These are phyloP conservation scores for Pulveroboletus sp. DNA, from an alignment of 768 basidiomycete species.

Conservation along the genomic window DNA sequence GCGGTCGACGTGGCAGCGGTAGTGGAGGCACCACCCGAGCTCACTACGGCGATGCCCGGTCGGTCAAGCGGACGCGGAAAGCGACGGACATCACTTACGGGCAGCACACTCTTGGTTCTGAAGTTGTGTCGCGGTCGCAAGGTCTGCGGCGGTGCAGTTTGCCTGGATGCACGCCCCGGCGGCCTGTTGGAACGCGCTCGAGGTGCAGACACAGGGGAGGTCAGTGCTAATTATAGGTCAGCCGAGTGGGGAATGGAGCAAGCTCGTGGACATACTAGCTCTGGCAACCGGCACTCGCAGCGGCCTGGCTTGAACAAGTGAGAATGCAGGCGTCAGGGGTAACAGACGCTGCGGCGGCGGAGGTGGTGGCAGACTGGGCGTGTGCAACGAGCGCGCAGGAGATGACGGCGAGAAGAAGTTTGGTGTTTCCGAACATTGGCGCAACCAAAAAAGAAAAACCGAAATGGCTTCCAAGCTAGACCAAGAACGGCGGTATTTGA, in stretches of 20 bases:
- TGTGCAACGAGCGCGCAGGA: constrained; percentile 16
- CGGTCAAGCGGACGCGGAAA: not conserved
- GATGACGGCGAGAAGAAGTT: constrained; percentile 15
- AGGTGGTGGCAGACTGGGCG: constrained; percentile 14
- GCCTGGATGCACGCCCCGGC: constrained; percentile 31
- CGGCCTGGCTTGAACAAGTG: constrained; percentile 2
- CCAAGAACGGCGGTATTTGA: constrained; percentile 10
- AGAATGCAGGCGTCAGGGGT: constrained; percentile 8
- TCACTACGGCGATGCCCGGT: not conserved
- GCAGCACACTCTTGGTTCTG: constrained; percentile 32
- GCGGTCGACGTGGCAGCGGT: not conserved
- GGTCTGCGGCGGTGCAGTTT: constrained; percentile 33
- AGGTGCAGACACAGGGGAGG: constrained; percentile 37
- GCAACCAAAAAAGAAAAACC: too few relatives aligned
- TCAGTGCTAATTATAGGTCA: constrained; percentile 30
- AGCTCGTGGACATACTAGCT: constrained; percentile 11
- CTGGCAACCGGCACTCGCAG: not conserved
- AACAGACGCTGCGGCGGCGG: not conserved
- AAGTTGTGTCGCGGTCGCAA: constrained; percentile 27
- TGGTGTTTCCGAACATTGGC: constrained; percentile 16
- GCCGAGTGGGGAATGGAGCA: not conserved
- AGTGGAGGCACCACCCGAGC: not conserved
- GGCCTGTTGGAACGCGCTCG: constrained; percentile 32
- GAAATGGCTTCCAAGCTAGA: too few relatives aligned
- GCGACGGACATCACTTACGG: constrained; percentile 1